phyloP scores from a whole-genome alignment of 345 rosid species.

The Citrus reticulata region DNA sequence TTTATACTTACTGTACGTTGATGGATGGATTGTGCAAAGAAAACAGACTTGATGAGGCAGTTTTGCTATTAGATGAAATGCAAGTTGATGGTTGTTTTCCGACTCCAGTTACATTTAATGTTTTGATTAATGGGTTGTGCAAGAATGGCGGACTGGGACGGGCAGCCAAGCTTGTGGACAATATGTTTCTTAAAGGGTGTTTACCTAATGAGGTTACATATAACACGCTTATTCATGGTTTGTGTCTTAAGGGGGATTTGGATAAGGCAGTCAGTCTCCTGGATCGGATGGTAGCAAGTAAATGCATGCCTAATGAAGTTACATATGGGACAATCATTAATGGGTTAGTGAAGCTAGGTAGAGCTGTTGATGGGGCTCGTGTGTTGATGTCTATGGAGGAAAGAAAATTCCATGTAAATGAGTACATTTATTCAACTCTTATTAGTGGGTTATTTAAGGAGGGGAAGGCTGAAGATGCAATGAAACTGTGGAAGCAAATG shows the following conservation, averaged over 20 bases:
- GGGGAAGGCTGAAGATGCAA: constrained; percentile 60
- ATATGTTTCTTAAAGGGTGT: constrained; percentile 94
- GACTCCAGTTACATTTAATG: constrained; percentile 54
- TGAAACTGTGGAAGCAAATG: constrained; percentile 59
- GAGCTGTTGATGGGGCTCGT: constrained; percentile 51
- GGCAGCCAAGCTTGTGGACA: constrained; percentile 80
- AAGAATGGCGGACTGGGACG: constrained; percentile 71
- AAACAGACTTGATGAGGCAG: constrained; percentile 77
- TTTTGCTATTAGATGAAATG: constrained; percentile 87
- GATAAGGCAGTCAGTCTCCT: constrained; percentile 85
- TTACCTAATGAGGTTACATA: constrained; percentile 77
- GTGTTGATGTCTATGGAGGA: constrained; percentile 64
- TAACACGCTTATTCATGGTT: constrained; percentile 81
- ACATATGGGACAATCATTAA: constrained; percentile 77
- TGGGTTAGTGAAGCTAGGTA: constrained; percentile 76
- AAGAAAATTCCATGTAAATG: constrained; percentile 60
- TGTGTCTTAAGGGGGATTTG: constrained; percentile 75
- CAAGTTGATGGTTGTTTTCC: constrained; percentile 89
- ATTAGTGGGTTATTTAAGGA: constrained; percentile 85
- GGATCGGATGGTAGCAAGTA: constrained; percentile 65
- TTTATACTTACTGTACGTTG: constrained; percentile 79
- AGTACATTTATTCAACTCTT: constrained; percentile 65
- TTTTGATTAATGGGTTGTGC: constrained; percentile 78
- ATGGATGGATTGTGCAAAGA: constrained; percentile 94
- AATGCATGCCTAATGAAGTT: constrained; percentile 74